These are phyloP conservation scores for Nigrograna mackinnonii DNA, from an alignment of 2,329 filamentous ascomycete species.

Conservation along the genomic window DNA sequence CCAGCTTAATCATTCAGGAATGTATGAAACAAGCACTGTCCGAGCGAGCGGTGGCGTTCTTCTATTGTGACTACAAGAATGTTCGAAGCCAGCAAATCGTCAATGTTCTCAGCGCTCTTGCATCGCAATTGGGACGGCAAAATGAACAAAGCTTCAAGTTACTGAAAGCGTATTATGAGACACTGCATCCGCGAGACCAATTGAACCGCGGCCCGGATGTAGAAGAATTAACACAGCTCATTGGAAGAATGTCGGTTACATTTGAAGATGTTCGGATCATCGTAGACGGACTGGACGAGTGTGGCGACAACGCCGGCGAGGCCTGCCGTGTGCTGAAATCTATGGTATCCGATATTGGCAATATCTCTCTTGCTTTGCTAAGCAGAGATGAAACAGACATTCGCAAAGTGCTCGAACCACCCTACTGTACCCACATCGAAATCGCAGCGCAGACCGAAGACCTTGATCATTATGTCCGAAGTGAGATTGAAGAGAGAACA, in stretches of 20 bases:
- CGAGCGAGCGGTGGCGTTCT: slow-evolving; percentile 13
- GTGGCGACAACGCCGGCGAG: slow-evolving; percentile 8
- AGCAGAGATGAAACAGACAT: slow-evolving; percentile 12
- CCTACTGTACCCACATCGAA: slow-evolving; percentile 2
- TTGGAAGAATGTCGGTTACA: slow-evolving; percentile 10
- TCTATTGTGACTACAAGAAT: slow-evolving; percentile 39
- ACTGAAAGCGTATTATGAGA: slow-evolving; percentile 12
- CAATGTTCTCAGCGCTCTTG: slow-evolving; percentile 28
- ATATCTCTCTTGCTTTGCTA: slow-evolving; percentile 5
- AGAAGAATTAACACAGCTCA: slow-evolving; percentile 5
- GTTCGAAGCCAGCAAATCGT: slow-evolving; percentile 11
- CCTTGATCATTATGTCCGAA: slow-evolving; percentile 7
- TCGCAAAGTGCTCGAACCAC: not conserved
- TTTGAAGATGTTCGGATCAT: slow-evolving; percentile 21
- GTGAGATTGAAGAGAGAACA: slow-evolving; percentile 9
- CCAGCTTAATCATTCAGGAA: slow-evolving; percentile 8
- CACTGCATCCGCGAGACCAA: slow-evolving; percentile 2
- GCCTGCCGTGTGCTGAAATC: not conserved
- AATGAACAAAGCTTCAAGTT: slow-evolving; percentile 19
- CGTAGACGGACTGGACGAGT: slow-evolving; percentile 33
- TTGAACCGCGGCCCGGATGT: not conserved
- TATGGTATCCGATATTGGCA: not conserved
- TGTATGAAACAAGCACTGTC: not conserved
- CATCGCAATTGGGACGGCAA: slow-evolving; percentile 32
- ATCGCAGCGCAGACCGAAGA: slow-evolving; percentile 10